Evolutionary conservation across 2,329 filamentous ascomycete genomes (phyloP).

Genomic region (Paraphaeosphaeria sporulosa): DNA sequence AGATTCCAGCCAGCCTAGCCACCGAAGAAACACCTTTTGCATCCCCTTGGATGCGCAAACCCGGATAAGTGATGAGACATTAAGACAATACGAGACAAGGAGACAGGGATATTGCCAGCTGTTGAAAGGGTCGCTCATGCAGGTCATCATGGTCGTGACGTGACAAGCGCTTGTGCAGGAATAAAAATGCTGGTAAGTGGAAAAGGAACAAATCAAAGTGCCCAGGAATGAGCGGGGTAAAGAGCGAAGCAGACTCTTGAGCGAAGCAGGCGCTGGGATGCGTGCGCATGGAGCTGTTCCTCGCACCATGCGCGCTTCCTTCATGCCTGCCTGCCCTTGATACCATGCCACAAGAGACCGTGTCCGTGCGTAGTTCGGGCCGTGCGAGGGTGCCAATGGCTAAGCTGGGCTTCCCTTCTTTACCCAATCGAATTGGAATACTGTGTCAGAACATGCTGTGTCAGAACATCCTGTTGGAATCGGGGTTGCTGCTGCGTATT

Average conservation of each 20-base stretch:
- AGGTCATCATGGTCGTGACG: conserved; percentile 35
- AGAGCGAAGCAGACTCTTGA: not conserved
- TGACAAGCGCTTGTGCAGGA: conserved; percentile 32
- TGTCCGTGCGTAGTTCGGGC: conserved; percentile 34
- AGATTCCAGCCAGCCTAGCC: conserved; percentile 2
- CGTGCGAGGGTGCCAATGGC: conserved; percentile 20
- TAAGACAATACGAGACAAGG: conserved; percentile 25
- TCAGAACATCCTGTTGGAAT: conserved; percentile 17
- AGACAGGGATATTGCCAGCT: conserved; percentile 21
- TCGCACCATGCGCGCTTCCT: conserved; percentile 23
- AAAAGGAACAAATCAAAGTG: conserved; percentile 15
- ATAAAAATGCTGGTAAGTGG: conserved; percentile 34
- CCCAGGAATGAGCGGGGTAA: conserved; percentile 5
- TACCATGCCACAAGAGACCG: conserved; percentile 22
- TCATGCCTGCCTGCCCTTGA: conserved; percentile 24
- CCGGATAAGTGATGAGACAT: conserved; percentile 19
- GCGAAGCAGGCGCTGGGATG: not conserved
- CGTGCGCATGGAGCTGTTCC: conserved; percentile 18
- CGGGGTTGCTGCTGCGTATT: conserved; percentile 16
- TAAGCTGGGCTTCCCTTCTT: conserved; percentile 13
- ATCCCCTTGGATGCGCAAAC: conserved; percentile 25
- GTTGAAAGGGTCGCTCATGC: conserved; percentile 29
- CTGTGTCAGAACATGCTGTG: conserved; percentile 17
- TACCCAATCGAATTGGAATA: conserved; percentile 28
- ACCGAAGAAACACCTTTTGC: conserved; percentile 30